These are phyloP conservation scores for Raffaelea deltoideospora DNA, from an alignment of 2,329 filamentous ascomycete species.

Conservation along the genomic window DNA sequence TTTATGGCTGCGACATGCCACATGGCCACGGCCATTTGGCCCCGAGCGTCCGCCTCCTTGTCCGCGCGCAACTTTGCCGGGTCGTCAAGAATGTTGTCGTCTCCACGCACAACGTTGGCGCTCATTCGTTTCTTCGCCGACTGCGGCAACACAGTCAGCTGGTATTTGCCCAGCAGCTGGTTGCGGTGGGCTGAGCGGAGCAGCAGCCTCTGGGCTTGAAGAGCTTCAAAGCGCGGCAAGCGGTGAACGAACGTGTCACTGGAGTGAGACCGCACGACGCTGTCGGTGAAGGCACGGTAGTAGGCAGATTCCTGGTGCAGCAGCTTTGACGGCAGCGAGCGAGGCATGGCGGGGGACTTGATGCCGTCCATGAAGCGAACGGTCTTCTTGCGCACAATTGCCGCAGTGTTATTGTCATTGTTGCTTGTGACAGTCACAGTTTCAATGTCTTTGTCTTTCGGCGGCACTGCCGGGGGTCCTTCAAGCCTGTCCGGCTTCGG, in stretches of 20 bases:
- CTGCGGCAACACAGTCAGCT: constrained; percentile 54
- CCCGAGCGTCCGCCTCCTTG: constrained; percentile 66
- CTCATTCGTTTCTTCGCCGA: constrained; percentile 57
- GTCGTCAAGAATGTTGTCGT: constrained; percentile 48
- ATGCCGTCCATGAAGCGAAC: constrained; percentile 55
- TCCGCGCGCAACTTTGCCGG: constrained; percentile 50
- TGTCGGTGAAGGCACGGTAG: constrained; percentile 71
- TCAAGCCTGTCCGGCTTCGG: constrained; percentile 11
- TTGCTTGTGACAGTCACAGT: no score
- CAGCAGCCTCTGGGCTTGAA: constrained; percentile 70
- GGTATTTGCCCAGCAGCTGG: constrained; percentile 73
- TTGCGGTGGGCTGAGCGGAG: constrained; percentile 59
- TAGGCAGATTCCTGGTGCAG: constrained; percentile 59
- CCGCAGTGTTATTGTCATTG: no score
- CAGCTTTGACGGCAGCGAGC: constrained; percentile 36
- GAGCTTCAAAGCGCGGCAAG: constrained; percentile 70
- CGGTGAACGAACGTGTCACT: constrained; percentile 75
- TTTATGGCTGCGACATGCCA: constrained; percentile 49
- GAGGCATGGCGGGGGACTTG: constrained; percentile 26
- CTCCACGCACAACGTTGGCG: constrained; percentile 58
- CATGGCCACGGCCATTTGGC: constrained; percentile 47
- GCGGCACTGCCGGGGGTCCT: constrained; percentile 5
- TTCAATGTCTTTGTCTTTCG: constrained; percentile 10
- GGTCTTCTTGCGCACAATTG: constrained; percentile 43
- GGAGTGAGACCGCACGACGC: constrained; percentile 48